Evolutionary conservation across 2,329 filamentous ascomycete species (phyloP).

Genomic region (Colletotrichum horii): DNA sequence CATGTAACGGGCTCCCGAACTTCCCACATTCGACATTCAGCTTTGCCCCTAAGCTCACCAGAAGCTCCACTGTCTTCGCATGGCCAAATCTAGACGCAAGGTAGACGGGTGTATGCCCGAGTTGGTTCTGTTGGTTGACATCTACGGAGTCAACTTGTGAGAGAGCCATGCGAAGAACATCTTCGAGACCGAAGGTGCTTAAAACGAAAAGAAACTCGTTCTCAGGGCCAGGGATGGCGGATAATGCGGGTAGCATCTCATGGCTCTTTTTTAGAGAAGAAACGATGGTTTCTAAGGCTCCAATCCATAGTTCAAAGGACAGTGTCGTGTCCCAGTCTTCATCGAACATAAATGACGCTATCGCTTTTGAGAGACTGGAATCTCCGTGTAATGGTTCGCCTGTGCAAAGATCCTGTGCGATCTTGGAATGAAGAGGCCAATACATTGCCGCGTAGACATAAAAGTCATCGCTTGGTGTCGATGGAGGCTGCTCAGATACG

Average conservation of each 20-base stretch:
- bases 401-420: not conserved
- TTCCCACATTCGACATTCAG: not conserved
- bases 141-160: not conserved
- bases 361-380: accelerated
- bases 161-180: not conserved
- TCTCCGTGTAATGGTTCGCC: accelerated
- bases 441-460: not conserved
- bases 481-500: accelerated
- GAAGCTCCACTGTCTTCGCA: accelerated
- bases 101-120: not conserved
- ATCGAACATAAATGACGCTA: not conserved
- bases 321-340: not conserved
- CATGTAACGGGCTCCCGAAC: not conserved
- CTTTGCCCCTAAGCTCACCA: not conserved
- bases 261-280: not conserved
- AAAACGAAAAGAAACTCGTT: not conserved
- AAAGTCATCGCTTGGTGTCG: not conserved
- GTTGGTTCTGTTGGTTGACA: not conserved
- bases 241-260: not conserved
- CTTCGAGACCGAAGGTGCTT: not conserved
- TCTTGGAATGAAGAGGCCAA: not conserved
- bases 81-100: not conserved
- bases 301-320: not conserved
- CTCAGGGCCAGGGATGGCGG: not conserved
- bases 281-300: accelerated